phyloP scores from a whole-genome alignment of 2,329 filamentous ascomycete genomes.

The Calonectria pseudoreteaudii region DNA sequence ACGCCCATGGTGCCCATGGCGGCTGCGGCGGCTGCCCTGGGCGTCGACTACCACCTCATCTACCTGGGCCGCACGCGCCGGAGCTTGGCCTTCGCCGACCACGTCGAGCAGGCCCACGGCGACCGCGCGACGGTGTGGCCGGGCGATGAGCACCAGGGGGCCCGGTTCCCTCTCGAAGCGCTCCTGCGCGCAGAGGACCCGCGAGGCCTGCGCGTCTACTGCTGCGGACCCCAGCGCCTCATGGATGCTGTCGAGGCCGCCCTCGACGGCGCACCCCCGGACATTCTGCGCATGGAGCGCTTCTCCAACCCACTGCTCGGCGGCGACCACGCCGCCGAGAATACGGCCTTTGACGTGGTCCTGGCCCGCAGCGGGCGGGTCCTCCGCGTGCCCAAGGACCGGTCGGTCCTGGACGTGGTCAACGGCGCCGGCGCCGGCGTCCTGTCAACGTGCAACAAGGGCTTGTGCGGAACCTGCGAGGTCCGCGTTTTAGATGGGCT shows the following conservation, averaged over 20 bases:
- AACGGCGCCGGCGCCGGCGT: neutral
- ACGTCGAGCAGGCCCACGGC: neutral
- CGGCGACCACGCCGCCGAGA: neutral
- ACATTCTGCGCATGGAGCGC: neutral
- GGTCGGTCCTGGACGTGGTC: neutral
- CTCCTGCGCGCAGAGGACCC: neutral
- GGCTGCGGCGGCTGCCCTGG: neutral
- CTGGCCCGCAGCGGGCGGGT: neutral
- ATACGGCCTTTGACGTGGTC: neutral
- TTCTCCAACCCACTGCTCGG: neutral
- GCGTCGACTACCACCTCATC: neutral
- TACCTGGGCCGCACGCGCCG: neutral
- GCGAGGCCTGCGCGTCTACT: neutral
- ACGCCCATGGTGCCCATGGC: neutral
- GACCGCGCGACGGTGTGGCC: neutral
- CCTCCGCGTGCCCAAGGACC: neutral
- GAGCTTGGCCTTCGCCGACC: neutral
- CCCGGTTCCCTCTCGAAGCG: neutral
- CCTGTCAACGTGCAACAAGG: constrained; percentile 11
- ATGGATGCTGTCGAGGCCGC: neutral
- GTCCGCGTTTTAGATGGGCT: constrained; percentile 5
- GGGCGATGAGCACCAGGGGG: neutral
- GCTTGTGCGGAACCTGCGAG: constrained; percentile 12
- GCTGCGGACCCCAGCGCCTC: neutral
- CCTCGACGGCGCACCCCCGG: neutral